phyloP scores from a whole-genome alignment of 2,329 filamentous ascomycete genomes.

The Beauveria scarabaeidicola region DNA sequence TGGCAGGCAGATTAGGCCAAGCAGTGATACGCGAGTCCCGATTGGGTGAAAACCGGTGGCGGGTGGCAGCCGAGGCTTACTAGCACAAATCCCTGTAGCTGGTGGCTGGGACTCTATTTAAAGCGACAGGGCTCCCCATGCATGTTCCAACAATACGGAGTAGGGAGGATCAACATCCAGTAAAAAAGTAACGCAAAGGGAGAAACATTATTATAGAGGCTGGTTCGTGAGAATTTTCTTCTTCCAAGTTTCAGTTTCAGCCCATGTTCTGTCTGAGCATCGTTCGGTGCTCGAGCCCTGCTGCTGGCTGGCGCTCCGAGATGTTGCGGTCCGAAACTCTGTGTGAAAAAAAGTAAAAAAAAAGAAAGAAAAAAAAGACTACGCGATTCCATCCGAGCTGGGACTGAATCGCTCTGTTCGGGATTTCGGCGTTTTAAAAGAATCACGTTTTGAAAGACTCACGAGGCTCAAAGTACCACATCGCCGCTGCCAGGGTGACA shows the following conservation, averaged over 20 bases:
- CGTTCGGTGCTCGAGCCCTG: neutral
- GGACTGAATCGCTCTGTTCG: no score
- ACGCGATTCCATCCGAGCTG: no score
- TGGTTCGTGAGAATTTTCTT: neutral
- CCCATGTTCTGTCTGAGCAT: neutral
- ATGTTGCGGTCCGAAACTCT: no score
- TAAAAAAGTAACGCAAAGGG: neutral
- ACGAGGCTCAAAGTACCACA: no score
- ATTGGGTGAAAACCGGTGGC: slow-evolving; percentile 5
- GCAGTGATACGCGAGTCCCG: neutral
- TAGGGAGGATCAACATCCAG: no score
- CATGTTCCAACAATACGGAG: neutral
- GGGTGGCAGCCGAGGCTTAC: slow-evolving; percentile 2
- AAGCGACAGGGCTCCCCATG: neutral
- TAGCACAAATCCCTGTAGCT: neutral
- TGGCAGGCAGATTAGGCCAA: neutral
- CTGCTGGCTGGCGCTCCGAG: no score
- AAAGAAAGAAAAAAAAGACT: no score
- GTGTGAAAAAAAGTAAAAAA: no score
- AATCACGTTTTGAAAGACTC: no score
- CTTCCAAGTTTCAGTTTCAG: neutral
- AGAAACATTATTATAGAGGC: slow-evolving; percentile 2
- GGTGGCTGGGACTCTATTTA: slow-evolving; percentile 3
- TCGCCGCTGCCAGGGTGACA: no score
- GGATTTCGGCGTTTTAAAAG: no score